Percentiles rank a stretch among this genome's conserved stretches.
phyloP scores from a whole-genome alignment of 1,284 basidiomycete genomes.

The Flammula alnicola region DNA sequence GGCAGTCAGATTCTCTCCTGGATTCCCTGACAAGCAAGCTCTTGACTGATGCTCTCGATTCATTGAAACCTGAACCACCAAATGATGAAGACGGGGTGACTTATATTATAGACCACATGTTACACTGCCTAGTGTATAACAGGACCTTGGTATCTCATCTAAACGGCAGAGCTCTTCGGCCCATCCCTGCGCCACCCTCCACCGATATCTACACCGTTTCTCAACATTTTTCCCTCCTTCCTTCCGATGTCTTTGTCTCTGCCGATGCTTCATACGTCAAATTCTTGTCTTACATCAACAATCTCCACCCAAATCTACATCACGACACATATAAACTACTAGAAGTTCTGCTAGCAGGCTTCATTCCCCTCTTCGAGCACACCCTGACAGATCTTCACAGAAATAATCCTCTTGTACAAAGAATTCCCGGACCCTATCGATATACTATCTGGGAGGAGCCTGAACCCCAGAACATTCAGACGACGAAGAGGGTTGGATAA shows the following conservation, averaged over 20 bases:
- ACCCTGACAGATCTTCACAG: constrained; percentile 56
- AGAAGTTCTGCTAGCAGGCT: constrained; percentile 38
- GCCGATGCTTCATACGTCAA: constrained; percentile 31
- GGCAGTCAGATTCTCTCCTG: constrained; percentile 45
- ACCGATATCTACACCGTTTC: constrained; percentile 44
- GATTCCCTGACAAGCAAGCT: constrained; percentile 17
- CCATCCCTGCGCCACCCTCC: constrained; percentile 33
- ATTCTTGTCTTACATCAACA: constrained; percentile 58
- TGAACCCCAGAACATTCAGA: constrained; percentile 52
- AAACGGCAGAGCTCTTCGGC: constrained; percentile 24
- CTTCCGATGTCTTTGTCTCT: constrained; percentile 49
- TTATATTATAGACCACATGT: constrained; percentile 48
- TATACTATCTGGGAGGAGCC: constrained; percentile 55
- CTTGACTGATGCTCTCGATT: constrained; percentile 26
- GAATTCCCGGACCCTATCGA: constrained; percentile 44
- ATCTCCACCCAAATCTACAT: constrained; percentile 46
- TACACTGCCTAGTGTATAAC: constrained; percentile 49
- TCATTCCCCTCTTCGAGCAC: constrained; percentile 56
- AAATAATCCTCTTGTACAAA: constrained; percentile 47
- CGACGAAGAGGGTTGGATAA: constrained; percentile 51
- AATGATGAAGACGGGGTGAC: constrained; percentile 25
- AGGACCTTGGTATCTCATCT: constrained; percentile 41
- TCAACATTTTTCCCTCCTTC: constrained; percentile 45
- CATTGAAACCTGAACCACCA: constrained; percentile 2
- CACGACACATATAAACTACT: constrained; percentile 40